Percentiles rank a stretch among this genome's conserved stretches.
These are phyloP conservation scores for Apiospora aurea DNA, from an alignment of 2,329 filamentous ascomycete genomes.

Conservation along the genomic window DNA sequence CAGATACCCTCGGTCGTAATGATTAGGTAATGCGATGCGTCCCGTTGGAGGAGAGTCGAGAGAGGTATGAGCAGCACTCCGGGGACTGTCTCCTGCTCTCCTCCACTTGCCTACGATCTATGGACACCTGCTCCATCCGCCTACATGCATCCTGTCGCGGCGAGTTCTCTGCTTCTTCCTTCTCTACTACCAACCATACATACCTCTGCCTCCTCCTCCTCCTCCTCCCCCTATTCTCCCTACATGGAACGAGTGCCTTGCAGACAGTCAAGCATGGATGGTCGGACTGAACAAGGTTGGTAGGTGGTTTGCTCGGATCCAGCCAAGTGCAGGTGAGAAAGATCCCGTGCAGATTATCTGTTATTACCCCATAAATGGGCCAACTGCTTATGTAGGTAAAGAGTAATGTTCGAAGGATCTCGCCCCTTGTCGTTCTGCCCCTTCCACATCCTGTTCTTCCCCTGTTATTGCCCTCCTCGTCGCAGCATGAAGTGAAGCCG, in stretches of 20 bases:
- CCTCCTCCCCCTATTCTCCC: not conserved
- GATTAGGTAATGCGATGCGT: not conserved
- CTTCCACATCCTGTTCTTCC: not conserved
- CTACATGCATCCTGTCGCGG: not conserved
- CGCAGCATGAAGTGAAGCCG: not conserved
- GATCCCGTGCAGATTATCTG: not conserved
- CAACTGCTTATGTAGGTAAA: not conserved
- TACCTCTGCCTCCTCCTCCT: not conserved
- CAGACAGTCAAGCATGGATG: not conserved
- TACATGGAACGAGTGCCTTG: not conserved
- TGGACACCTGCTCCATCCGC: not conserved
- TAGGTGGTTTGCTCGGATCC: not conserved
- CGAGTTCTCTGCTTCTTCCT: not conserved
- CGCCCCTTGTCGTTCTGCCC: not conserved
- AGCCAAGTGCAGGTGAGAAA: constrained; percentile 1
- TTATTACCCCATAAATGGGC: not conserved
- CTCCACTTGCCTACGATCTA: not conserved
- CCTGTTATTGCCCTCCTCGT: not conserved
- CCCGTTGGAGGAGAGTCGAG: not conserved
- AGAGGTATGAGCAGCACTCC: not conserved
- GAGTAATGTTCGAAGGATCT: not conserved
- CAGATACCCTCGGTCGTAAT: not conserved
- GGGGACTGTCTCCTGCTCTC: not conserved
- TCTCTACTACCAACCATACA: not conserved
- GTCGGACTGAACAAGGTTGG: not conserved